phyloP scores from a whole-genome alignment of 352 stramenopile species.

The Phytopythium montanum region DNA sequence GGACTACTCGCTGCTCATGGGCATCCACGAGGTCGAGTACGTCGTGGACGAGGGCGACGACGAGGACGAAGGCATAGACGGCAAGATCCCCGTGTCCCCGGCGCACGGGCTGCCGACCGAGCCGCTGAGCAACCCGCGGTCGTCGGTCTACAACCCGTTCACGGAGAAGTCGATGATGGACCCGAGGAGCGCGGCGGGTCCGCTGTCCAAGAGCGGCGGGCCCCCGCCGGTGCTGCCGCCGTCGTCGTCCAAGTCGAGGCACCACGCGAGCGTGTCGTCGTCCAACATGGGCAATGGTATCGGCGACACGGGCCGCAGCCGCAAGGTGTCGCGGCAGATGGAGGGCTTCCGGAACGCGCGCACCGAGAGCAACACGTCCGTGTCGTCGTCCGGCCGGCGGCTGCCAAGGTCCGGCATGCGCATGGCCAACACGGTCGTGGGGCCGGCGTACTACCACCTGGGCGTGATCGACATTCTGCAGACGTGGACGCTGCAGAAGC shows the following conservation, averaged over 20 bases:
- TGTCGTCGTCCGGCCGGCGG: constrained; percentile 59
- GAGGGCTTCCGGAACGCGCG: constrained; percentile 31
- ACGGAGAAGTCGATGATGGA: constrained; percentile 67
- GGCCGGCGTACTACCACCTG: constrained; percentile 87
- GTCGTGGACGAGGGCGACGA: constrained; percentile 65
- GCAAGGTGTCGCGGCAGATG: constrained; percentile 58
- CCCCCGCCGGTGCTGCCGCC: constrained; percentile 19
- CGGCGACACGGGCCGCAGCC: constrained; percentile 14
- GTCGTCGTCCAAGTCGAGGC: constrained; percentile 29
- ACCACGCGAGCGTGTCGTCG: constrained; percentile 61
- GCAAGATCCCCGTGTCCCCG: constrained; percentile 9
- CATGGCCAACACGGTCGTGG: constrained; percentile 83
- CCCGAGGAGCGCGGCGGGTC: constrained; percentile 28
- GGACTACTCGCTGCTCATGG: constrained; percentile 91
- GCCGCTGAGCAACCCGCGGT: constrained; percentile 15
- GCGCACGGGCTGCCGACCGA: background rate
- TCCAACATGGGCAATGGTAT: constrained; percentile 22
- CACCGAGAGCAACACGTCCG: constrained; percentile 59
- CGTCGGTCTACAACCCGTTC: constrained; percentile 56
- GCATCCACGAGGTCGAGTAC: constrained; percentile 87
- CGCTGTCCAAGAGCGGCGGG: constrained; percentile 25
- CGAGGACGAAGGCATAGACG: constrained; percentile 33
- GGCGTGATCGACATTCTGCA: constrained; percentile 91
- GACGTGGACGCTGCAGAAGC: constrained; percentile 86
- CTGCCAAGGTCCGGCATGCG: constrained; percentile 80